phyloP scores from a whole-genome alignment of 371 early-diverging fungal genomes.

The Mucor piriformis region DNA sequence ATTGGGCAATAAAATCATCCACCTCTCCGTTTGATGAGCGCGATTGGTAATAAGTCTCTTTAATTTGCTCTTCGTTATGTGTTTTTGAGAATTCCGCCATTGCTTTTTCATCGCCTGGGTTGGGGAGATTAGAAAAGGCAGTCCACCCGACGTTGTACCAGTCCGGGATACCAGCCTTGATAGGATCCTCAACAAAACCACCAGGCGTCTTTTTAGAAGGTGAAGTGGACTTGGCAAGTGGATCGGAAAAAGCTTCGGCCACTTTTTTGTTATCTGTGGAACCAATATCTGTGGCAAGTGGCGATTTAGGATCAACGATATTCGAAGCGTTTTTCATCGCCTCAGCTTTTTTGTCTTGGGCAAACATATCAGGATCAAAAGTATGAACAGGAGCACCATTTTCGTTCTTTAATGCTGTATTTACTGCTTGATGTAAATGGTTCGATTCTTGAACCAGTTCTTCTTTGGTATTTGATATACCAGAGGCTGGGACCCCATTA shows the following conservation, averaged over 20 bases:
- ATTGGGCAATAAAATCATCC: conserved; percentile 40
- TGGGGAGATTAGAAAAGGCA: conserved; percentile 42
- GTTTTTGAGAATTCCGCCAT: conserved; percentile 25
- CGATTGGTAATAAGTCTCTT: conserved; percentile 26
- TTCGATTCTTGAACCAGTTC: conserved; percentile 17
- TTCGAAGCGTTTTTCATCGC: conserved; percentile 5
- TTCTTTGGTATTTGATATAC: neutral
- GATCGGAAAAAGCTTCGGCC: neutral
- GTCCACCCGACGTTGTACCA: conserved; percentile 49
- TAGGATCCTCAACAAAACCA: conserved; percentile 7
- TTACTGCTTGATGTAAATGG: conserved; percentile 16
- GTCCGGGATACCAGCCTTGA: conserved; percentile 19
- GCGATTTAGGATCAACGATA: neutral
- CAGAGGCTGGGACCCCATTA: neutral
- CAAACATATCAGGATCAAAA: conserved; percentile 30
- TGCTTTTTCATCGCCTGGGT: conserved; percentile 45
- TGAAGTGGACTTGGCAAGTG: neutral
- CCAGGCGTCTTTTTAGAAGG: conserved; percentile 13
- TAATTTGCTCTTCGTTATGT: conserved; percentile 24
- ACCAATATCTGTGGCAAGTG: neutral
- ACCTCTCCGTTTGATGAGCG: conserved; percentile 24
- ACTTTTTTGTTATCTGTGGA: conserved; percentile 5
- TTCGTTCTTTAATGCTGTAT: conserved; percentile 16
- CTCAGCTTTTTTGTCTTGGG: conserved; percentile 30
- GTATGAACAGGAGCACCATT: conserved; percentile 19